Base-by-base conservation (phyloP, 2,329 filamentous ascomycete species). In the Exophiala viscosa region DNA sequence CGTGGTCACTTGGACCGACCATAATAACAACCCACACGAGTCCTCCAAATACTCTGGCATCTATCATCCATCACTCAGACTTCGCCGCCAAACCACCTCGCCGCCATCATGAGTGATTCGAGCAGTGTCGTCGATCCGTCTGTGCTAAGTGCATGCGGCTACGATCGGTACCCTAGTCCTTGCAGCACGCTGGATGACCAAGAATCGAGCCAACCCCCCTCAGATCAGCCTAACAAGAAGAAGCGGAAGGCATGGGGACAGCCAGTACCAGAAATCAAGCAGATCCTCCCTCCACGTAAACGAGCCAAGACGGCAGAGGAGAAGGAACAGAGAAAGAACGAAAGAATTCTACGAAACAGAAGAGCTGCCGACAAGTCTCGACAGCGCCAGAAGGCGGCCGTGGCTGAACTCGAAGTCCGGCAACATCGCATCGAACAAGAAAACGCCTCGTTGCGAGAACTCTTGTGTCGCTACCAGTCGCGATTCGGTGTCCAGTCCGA, bases 171-270 rank as follows among this genome's bases (percentile, higher is more conserved):
- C 20, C 60, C 60, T 5, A 59, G 54, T 20, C 55, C 60, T 23
- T 49, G 55, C 10, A 50, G 55, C 7, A 55, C 56, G 47, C 57
- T 55, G 15, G 54, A 61, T 13, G 54, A 57, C 13, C 49, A 46
- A 33, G 48, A 55, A 31, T 23, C 50, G 28, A 56, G 53, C 33
- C 46, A 50, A 44, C 35, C 55, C 23, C 43, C 57, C 10, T 31
- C 36, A 45, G 50, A 56, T 4, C 54, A 61, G 45, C 40, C 54
- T 9, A 13, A 23, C 0, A 62, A 61, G 52, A 96, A 96, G 83
- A 96, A 96, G 83, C 81, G 93, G 66, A 99, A 97, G 76, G 97
- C 93, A 44, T 99, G 93, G 93, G 93, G 93, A 45, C 93, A 99
- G 73, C 93, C 93, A 14, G 89, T 95, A 67, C 93, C 93, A 39